Conservation (phyloP, 257 asterid species). For the Dorcoceras hygrometricum region DNA sequence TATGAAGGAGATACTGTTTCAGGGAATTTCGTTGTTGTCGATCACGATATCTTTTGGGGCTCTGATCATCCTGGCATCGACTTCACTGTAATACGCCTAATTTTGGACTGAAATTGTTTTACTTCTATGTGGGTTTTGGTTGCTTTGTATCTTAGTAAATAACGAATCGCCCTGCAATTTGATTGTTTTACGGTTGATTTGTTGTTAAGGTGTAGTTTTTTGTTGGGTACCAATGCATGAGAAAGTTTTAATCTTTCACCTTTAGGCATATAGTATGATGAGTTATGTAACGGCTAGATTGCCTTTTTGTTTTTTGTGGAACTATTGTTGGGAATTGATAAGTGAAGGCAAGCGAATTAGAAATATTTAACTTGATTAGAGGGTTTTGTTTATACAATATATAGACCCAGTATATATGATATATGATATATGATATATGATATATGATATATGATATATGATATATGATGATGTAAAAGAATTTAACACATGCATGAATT, state of each 20-base stretch:
- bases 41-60: conserved; percentile 77
- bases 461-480: background rate
- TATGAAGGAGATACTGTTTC: conserved; percentile 74
- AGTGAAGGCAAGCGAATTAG: background rate
- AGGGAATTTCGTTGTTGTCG: conserved; percentile 81
- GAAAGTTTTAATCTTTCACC: background rate
- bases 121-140: background rate
- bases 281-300: background rate
- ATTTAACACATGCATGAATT: too few species aligned
- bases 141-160: too few species aligned
- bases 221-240: background rate
- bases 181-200: background rate
- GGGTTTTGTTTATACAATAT: background rate
- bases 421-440: too few species aligned
- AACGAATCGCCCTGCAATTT: background rate
- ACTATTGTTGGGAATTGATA: too few species aligned
- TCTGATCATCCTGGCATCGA: conserved; percentile 78
- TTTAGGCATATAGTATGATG: background rate
- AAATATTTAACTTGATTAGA: background rate
- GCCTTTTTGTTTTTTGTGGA: background rate
- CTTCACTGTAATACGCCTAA: conserved; percentile 41
- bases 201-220: background rate
- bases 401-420: too few species aligned
- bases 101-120: background rate
- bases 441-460: too few species aligned